Percentiles rank a stretch among this genome's conserved stretches.
Conservation (phyloP, 768 basidiomycete genomes). For the Lactarius pseudohatsudake region DNA sequence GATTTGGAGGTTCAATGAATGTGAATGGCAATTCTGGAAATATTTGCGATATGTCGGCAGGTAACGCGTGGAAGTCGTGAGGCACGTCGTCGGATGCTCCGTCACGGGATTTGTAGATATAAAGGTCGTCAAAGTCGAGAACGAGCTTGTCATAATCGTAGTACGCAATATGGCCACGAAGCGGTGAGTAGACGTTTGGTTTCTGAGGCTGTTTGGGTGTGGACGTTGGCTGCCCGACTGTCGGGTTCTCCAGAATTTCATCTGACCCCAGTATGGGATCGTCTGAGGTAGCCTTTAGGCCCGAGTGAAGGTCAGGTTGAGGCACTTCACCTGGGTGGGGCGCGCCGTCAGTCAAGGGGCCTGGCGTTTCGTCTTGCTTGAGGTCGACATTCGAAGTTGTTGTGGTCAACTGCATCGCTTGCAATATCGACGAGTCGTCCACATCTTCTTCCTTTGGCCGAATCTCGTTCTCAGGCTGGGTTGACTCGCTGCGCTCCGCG, state of each 20-base stretch:
- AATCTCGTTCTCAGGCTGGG: slow-evolving; percentile 35
- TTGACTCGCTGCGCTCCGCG: slow-evolving; percentile 37
- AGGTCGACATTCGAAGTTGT: slow-evolving; percentile 42
- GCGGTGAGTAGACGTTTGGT: slow-evolving; percentile 50
- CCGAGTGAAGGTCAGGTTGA: slow-evolving; percentile 11
- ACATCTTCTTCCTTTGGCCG: slow-evolving; percentile 55
- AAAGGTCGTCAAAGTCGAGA: slow-evolving; percentile 51
- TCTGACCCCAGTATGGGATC: slow-evolving; percentile 23
- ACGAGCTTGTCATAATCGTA: slow-evolving; percentile 48
- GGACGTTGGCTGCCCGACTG: slow-evolving; percentile 13
- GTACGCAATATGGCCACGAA: slow-evolving; percentile 58
- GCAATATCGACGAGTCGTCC: slow-evolving; percentile 52
- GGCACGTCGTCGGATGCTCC: slow-evolving; percentile 4
- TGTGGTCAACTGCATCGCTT: slow-evolving; percentile 29
- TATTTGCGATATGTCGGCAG: slow-evolving; percentile 59
- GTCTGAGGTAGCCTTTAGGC: slow-evolving; percentile 25
- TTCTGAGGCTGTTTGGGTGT: slow-evolving; percentile 38
- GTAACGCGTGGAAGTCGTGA: slow-evolving; percentile 34
- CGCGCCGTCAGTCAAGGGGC: not conserved
- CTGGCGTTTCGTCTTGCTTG: slow-evolving; percentile 30
- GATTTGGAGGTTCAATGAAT: slow-evolving; percentile 47
- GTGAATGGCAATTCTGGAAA: slow-evolving; percentile 81
- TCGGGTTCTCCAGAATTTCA: not conserved
- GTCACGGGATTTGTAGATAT: slow-evolving; percentile 30
- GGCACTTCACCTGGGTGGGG: not conserved